Conservation (phyloP, 768 basidiomycete species). For the Tremella mesenterica region DNA sequence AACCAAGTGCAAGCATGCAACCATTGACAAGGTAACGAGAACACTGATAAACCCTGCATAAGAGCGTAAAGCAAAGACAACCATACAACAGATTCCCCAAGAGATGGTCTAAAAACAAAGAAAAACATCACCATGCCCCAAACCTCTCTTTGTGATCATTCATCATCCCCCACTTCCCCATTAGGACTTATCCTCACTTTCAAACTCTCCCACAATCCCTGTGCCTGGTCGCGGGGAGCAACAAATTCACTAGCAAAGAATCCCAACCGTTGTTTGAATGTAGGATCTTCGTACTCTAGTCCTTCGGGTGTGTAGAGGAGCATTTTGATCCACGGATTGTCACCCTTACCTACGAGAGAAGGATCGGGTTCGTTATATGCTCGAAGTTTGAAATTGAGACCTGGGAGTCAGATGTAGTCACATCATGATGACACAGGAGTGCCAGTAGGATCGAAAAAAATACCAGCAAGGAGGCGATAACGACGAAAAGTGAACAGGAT, state of each 20-base stretch:
- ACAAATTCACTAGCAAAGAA: slow-evolving; percentile 27
- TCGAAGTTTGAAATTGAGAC: slow-evolving; percentile 37
- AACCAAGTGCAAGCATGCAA: too few species aligned
- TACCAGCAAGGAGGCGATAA: not conserved
- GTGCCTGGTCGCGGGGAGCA: slow-evolving; percentile 25
- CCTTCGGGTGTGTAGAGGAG: slow-evolving; percentile 34
- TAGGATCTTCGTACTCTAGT: slow-evolving; percentile 33
- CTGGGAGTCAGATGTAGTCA: slow-evolving; percentile 5
- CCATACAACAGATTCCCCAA: too few species aligned
- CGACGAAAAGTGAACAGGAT: not conserved
- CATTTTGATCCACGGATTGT: slow-evolving; percentile 20
- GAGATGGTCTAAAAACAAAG: too few species aligned
- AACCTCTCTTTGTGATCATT: too few species aligned
- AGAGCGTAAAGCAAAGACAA: too few species aligned
- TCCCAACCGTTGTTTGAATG: slow-evolving; percentile 26
- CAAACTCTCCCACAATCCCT: slow-evolving; percentile 25
- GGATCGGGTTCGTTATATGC: slow-evolving; percentile 29
- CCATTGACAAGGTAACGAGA: too few species aligned
- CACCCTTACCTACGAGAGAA: slow-evolving; percentile 6
- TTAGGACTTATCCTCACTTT: too few species aligned
- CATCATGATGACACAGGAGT: not conserved
- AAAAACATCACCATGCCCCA: too few species aligned
- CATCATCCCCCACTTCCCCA: too few species aligned
- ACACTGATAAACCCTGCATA: too few species aligned
- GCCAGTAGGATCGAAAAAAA: too few species aligned